A percentile compares a stretch with the other conserved stretches of the same genome.
Conservation (phyloP, 257 asterid genomes). For the Catharanthus roseus region DNA sequence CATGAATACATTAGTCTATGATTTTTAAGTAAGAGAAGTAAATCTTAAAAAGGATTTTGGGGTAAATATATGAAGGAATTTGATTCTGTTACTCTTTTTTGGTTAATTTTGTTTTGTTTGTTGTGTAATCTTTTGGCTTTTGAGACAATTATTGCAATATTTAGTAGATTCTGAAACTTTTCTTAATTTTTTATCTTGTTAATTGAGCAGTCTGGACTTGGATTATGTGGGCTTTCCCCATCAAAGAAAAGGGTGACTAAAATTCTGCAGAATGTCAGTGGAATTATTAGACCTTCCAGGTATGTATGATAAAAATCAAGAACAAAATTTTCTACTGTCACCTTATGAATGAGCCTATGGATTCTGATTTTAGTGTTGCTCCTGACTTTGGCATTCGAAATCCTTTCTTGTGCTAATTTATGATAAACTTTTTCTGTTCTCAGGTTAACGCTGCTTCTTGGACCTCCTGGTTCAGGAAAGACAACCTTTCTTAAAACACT, state of each 20-base stretch:
- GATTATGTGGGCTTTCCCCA: slow-evolving; percentile 37
- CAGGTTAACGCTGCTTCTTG: slow-evolving; percentile 46
- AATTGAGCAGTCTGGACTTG: slow-evolving; percentile 38
- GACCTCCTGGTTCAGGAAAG: slow-evolving; percentile 49
- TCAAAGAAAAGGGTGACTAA: slow-evolving; percentile 32
- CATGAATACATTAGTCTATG: background rate
- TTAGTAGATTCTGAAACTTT: background rate
- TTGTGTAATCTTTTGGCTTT: background rate
- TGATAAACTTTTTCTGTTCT: background rate
- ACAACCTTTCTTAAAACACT: slow-evolving; percentile 40
- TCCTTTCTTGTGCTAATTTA: background rate
- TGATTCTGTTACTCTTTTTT: background rate
- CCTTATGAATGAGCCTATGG: background rate
- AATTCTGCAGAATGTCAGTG: slow-evolving; percentile 24
- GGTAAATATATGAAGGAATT: no score
- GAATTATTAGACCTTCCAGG: slow-evolving; percentile 21
- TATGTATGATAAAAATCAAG: background rate
- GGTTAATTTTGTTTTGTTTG: background rate
- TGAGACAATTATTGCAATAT: background rate
- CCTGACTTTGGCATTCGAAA: background rate
- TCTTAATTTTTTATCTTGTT: slow-evolving; percentile 8
- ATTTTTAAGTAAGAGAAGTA: background rate
- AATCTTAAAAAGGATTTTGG: background rate
- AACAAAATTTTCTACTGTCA: no score
- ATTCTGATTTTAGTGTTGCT: background rate